phyloP scores from a whole-genome alignment of 768 basidiomycete species.

The Boletellus ananas region DNA sequence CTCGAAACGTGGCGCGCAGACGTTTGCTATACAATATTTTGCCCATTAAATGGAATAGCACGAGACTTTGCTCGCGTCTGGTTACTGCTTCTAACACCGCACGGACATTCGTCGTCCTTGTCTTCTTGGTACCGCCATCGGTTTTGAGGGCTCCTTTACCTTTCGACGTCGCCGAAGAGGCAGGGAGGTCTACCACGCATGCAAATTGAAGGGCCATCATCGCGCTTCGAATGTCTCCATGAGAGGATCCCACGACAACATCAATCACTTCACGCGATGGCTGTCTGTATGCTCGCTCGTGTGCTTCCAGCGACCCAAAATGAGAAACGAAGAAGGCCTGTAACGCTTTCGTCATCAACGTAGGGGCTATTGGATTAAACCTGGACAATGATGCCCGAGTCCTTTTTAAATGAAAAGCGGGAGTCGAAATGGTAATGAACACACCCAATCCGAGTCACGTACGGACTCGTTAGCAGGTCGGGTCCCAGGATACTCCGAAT shows the following conservation, averaged over 20 bases:
- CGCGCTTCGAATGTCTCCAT: conserved; percentile 91
- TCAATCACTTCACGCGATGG: conserved; percentile 70
- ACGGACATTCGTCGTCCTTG: conserved; percentile 17
- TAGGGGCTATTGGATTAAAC: conserved; percentile 90
- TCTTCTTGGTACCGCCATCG: conserved; percentile 6
- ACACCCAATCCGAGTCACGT: conserved; percentile 77
- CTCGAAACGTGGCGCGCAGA: conserved; percentile 25
- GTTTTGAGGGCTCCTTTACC: conserved; percentile 34
- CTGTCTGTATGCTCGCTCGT: conserved; percentile 19
- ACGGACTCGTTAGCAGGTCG: conserved; percentile 65
- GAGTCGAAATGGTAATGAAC: conserved; percentile 19
- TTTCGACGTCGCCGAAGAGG: conserved; percentile 14
- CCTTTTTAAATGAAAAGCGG: no score
- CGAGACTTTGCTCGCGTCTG: conserved; percentile 78
- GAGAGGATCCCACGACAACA: conserved; percentile 69
- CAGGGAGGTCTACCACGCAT: conserved; percentile 43
- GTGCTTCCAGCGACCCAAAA: conserved; percentile 33
- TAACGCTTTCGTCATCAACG: conserved; percentile 77
- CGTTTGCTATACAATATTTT: conserved; percentile 96
- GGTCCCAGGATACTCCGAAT: conserved; percentile 67
- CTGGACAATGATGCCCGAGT: conserved; percentile 36
- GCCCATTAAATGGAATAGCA: conserved; percentile 89
- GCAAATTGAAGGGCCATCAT: conserved; percentile 92
- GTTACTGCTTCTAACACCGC: conserved; percentile 70
- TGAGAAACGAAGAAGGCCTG: conserved; percentile 52